Percentiles rank a stretch among this genome's conserved stretches.
phyloP scores from a whole-genome alignment of 345 rosid species.

The Physaria fendleri region DNA sequence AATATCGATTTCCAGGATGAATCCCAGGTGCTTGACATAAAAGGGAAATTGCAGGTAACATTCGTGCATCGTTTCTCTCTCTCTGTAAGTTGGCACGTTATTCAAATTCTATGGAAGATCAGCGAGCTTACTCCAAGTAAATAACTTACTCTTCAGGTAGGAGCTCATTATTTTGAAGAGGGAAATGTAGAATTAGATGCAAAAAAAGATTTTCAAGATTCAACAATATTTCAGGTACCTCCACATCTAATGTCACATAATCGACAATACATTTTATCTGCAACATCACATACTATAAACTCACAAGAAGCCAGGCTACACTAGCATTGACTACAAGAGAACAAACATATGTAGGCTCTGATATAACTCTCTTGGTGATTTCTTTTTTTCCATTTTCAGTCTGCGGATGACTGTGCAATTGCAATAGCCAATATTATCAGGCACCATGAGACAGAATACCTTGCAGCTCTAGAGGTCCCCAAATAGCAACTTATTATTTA shows the following conservation, averaged over 20 bases:
- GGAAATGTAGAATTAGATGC: slow-evolving; percentile 98
- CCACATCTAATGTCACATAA: neutral
- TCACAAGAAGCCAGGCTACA: neutral
- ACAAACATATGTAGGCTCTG: neutral
- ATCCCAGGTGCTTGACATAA: slow-evolving; percentile 54
- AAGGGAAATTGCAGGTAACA: slow-evolving; percentile 80
- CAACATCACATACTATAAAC: neutral
- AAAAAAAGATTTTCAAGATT: slow-evolving; percentile 73
- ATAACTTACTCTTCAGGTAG: slow-evolving; percentile 49
- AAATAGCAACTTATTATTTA: neutral
- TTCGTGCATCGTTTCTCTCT: neutral
- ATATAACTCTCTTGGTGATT: neutral
- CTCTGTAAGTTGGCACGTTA: neutral
- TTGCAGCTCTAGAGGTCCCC: slow-evolving; percentile 80
- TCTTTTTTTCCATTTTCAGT: slow-evolving; percentile 44
- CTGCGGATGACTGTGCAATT: slow-evolving; percentile 76
- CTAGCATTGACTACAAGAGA: neutral
- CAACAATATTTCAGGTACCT: slow-evolving; percentile 77
- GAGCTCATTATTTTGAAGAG: slow-evolving; percentile 96
- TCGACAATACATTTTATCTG: neutral
- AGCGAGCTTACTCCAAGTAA: neutral
- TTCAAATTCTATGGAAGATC: neutral
- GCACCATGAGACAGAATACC: slow-evolving; percentile 87
- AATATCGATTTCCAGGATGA: slow-evolving; percentile 78
- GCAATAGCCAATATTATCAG: slow-evolving; percentile 62